Conservation (phyloP, 768 basidiomycete genomes). For the Phylloporus rhodoxanthus region DNA sequence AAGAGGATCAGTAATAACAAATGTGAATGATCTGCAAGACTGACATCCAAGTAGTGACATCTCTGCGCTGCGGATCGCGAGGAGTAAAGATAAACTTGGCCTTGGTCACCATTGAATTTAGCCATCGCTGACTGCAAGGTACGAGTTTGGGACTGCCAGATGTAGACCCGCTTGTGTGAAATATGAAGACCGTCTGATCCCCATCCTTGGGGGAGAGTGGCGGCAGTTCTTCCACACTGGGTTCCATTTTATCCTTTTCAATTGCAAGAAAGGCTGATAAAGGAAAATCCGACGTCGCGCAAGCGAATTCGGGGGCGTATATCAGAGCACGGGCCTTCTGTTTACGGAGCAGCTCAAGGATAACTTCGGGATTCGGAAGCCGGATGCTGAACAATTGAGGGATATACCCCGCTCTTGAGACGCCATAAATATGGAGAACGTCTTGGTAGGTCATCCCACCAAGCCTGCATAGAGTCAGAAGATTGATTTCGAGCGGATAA, state of each 20-base stretch:
- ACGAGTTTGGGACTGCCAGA: conserved; percentile 81
- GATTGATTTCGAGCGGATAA: not conserved
- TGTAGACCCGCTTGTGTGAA: conserved; percentile 79
- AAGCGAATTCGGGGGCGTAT: conserved; percentile 52
- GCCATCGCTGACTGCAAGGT: conserved; percentile 63
- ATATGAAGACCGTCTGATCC: conserved; percentile 55
- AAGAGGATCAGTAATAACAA: conserved; percentile 31
- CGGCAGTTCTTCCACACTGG: conserved; percentile 38
- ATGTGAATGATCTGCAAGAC: conserved; percentile 27
- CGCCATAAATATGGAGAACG: conserved; percentile 65
- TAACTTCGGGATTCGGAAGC: conserved; percentile 65
- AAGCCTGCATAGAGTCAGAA: conserved; percentile 43
- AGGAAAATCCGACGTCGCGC: conserved; percentile 39
- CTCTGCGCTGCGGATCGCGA: conserved; percentile 46
- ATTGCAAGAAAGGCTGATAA: conserved; percentile 45
- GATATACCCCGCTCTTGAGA: conserved; percentile 71
- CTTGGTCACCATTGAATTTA: conserved; percentile 57
- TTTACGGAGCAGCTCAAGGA: conserved; percentile 62
- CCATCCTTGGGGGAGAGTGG: conserved; percentile 32
- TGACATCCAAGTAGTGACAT: conserved; percentile 71
- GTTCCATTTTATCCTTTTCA: conserved; percentile 35
- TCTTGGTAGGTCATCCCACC: conserved; percentile 68
- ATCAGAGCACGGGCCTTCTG: conserved; percentile 61
- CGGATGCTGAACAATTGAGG: conserved; percentile 75
- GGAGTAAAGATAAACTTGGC: conserved; percentile 48